Conservation (phyloP, 371 early-diverging fungal species). For the Smittium culicis region DNA sequence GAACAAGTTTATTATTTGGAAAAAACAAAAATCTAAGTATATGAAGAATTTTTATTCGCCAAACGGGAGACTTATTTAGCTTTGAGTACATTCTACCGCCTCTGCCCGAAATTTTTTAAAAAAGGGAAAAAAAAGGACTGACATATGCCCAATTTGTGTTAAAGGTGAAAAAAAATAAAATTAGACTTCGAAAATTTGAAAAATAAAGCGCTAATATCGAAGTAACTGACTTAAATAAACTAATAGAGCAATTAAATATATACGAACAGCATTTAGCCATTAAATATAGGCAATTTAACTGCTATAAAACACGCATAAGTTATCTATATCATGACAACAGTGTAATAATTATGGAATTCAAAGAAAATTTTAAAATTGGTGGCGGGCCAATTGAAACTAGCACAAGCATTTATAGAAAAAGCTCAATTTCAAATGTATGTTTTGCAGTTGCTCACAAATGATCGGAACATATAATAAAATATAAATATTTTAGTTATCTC, state of each 20-base stretch:
- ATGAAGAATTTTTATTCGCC: neutral
- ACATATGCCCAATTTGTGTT: neutral
- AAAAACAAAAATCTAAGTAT: neutral
- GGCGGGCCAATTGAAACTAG: neutral
- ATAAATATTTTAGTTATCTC: neutral
- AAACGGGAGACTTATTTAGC: neutral
- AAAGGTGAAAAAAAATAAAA: neutral
- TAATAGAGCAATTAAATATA: neutral
- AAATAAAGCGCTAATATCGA: neutral
- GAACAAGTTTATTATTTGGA: neutral
- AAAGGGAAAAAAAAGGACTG: conserved; percentile 4
- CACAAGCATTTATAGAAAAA: neutral
- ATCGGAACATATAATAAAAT: neutral
- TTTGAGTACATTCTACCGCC: neutral
- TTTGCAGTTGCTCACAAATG: neutral
- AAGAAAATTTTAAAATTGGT: neutral
- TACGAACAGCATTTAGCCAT: neutral
- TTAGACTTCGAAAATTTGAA: neutral
- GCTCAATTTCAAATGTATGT: neutral
- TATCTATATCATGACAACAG: neutral
- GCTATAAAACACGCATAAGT: neutral
- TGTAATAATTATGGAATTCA: neutral
- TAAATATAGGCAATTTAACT: neutral
- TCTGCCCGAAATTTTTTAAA: neutral
- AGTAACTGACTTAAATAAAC: neutral